These are phyloP conservation scores for Hordeum marinum DNA, from an alignment of 176 grass and related monocot genomes.

Conservation along the genomic window DNA sequence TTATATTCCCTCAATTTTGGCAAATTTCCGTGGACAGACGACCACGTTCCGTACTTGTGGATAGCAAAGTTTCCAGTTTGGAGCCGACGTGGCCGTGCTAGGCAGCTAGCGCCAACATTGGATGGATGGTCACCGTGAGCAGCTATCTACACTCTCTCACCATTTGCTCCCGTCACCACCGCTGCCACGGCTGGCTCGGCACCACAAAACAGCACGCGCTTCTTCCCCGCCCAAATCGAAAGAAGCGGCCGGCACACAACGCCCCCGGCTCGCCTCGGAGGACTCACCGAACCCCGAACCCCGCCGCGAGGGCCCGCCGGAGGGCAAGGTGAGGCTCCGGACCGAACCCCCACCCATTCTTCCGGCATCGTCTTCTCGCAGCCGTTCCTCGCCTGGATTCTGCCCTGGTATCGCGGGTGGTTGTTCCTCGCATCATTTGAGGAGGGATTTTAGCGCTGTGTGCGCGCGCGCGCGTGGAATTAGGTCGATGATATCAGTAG, in stretches of 20 bases:
- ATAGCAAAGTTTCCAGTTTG: not conserved
- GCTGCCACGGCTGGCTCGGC: not conserved
- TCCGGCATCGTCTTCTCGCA: no score
- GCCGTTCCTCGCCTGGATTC: not conserved
- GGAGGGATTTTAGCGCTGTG: not conserved
- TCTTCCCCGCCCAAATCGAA: constrained; percentile 1
- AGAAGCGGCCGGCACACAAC: not conserved
- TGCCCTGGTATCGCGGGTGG: not conserved
- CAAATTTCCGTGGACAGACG: not conserved
- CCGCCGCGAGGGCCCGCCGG: not conserved
- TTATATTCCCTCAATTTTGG: not conserved
- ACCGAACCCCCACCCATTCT: not conserved
- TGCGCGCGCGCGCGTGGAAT: not conserved
- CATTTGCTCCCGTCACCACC: not conserved
- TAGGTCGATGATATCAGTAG: not conserved
- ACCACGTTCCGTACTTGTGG: not conserved
- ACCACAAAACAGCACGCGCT: constrained; percentile 4
- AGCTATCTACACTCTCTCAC: not conserved
- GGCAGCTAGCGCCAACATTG: not conserved
- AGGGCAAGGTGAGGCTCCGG: not conserved
- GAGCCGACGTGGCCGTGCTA: constrained; percentile 11
- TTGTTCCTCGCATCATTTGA: not conserved
- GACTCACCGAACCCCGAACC: not conserved
- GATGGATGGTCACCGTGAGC: constrained; percentile 9
- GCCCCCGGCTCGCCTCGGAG: not conserved